A percentile compares a stretch with the other conserved stretches of the same genome.
Evolutionary conservation across 2,329 filamentous ascomycete genomes (phyloP).

Genomic region (Emmonsiellopsis sp.): DNA sequence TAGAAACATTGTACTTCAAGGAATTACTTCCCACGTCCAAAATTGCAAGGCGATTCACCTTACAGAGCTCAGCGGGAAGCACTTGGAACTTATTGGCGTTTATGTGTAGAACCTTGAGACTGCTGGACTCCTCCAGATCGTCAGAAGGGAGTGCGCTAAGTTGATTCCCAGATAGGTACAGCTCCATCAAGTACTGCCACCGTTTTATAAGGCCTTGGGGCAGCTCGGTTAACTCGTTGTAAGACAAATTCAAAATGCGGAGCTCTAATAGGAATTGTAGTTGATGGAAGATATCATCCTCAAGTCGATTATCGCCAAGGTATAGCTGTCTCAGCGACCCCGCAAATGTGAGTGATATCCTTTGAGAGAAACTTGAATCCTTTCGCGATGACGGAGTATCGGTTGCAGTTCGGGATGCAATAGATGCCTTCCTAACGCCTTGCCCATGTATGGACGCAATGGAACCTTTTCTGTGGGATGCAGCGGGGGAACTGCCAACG

Average conservation of each 20-base stretch:
- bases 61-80: conserved; percentile 85
- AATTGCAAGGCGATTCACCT: conserved; percentile 83
- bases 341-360: conserved; percentile 77
- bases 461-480: conserved; percentile 62
- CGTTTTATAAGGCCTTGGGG: conserved; percentile 78
- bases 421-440: conserved; percentile 74
- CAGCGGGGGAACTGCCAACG: conserved; percentile 61
- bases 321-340: conserved; percentile 75
- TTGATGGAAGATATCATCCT: conserved; percentile 92
- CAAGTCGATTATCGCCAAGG: conserved; percentile 85
- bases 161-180: conserved; percentile 93
- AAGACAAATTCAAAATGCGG: conserved; percentile 82
- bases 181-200: conserved; percentile 81
- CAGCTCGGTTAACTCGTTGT: conserved; percentile 89
- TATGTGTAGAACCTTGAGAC: conserved; percentile 82
- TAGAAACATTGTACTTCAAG: conserved; percentile 97
- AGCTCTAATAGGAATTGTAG: conserved; percentile 73
- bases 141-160: conserved; percentile 85
- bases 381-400: conserved; percentile 59
- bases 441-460: conserved; percentile 72
- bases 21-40: conserved; percentile 92
- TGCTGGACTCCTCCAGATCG: conserved; percentile 81
- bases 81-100: conserved; percentile 98
- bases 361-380: conserved; percentile 76
- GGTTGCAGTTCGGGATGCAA: conserved; percentile 58